A percentile compares a stretch with the other conserved stretches of the same genome.
Evolutionary conservation across 805 yeast genomes (phyloP).

Genomic region (Hyphopichia homilentoma): DNA sequence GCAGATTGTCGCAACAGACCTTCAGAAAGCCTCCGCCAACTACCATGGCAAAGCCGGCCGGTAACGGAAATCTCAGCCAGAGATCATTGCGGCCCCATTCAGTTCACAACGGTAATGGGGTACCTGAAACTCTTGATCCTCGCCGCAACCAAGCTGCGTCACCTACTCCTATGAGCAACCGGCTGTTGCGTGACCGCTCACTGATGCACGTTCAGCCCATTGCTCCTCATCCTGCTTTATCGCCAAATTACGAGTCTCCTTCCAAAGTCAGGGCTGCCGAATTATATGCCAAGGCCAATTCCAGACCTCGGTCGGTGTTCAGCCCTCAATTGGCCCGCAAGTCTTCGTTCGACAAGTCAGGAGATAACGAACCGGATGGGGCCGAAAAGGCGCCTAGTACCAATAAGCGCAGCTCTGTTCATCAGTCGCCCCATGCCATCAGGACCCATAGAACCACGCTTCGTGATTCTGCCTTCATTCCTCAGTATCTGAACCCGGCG

Average conservation of each 20-base stretch:
- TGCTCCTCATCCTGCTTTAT: constrained; percentile 37
- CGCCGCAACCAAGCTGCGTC: not conserved
- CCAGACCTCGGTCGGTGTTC: constrained; percentile 36
- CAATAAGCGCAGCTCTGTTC: too few species aligned
- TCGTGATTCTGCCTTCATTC: not conserved
- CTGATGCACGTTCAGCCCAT: constrained; percentile 29
- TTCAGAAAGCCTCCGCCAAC: constrained; percentile 5
- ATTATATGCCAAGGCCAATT: constrained; percentile 48
- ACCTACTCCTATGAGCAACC: constrained; percentile 22
- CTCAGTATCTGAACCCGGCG: not conserved
- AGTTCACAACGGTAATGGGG: constrained; percentile 5
- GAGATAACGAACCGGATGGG: constrained; percentile 19
- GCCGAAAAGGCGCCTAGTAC: too few species aligned
- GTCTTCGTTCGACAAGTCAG: constrained; percentile 54
- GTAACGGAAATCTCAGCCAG: constrained; percentile 2
- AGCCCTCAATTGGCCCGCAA: constrained; percentile 39
- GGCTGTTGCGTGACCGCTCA: constrained; percentile 25
- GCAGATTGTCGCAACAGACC: constrained; percentile 7
- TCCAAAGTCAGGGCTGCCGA: constrained; percentile 48
- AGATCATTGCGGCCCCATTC: constrained; percentile 37
- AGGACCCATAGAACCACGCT: constrained; percentile 1
- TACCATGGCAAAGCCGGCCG: constrained; percentile 4
- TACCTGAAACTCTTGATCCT: constrained; percentile 4
- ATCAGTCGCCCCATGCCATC: too few species aligned
- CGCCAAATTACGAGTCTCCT: constrained; percentile 35